Percentiles rank a stretch among this genome's conserved stretches.
phyloP scores from a whole-genome alignment of 352 stramenopile species.

The Globisporangium mamillatum region DNA sequence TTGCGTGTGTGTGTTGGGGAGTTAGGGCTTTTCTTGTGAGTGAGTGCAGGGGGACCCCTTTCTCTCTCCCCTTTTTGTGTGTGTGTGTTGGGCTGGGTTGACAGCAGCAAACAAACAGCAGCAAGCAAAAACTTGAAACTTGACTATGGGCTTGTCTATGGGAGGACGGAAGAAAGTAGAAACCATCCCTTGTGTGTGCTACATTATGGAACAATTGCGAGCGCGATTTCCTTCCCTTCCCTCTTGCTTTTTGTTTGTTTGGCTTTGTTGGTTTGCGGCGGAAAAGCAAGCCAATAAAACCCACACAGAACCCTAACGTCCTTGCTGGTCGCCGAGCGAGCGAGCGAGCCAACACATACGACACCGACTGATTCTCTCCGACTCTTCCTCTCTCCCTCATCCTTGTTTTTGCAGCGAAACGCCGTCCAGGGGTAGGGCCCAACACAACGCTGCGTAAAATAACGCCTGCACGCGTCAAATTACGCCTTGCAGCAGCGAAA shows the following conservation, averaged over 20 bases:
- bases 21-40: neutral
- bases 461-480: conserved; percentile 3
- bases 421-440: neutral
- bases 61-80: neutral
- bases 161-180: conserved; percentile 3
- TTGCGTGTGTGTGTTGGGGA: neutral
- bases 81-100: conserved; percentile 2
- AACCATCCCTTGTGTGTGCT: conserved; percentile 6
- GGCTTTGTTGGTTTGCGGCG: too few species aligned
- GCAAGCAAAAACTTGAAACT: neutral
- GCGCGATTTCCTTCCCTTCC: neutral
- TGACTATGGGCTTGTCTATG: conserved; percentile 10
- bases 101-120: neutral
- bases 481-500: conserved; percentile 2
- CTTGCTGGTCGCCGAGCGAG: neutral
- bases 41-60: neutral
- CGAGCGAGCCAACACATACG: neutral
- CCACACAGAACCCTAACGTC: neutral
- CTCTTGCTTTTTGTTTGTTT: neutral
- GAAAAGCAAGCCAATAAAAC: neutral
- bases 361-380: conserved; percentile 15
- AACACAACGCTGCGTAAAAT: neutral
- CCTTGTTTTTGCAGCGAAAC: conserved; percentile 7
- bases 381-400: conserved; percentile 8
- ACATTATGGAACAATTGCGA: conserved; percentile 5